Evolutionary conservation across 345 rosid species (phyloP).

Genomic region (Ceriops tagal): DNA sequence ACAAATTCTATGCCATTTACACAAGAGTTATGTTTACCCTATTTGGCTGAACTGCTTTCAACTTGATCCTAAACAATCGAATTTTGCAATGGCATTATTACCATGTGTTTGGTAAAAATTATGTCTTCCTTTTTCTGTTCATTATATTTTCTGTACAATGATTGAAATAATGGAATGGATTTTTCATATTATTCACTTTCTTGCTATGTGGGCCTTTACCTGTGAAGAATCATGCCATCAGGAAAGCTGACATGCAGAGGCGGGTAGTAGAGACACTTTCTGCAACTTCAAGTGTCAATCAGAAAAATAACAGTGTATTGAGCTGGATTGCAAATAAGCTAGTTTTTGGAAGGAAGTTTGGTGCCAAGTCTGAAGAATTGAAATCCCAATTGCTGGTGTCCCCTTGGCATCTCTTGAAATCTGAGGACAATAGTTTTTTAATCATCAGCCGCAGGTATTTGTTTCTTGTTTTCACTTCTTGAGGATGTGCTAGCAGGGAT

Average conservation of each 20-base stretch:
- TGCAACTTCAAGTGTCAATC: slow-evolving; percentile 45
- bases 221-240: slow-evolving; percentile 80
- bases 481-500: background rate
- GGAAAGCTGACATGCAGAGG: slow-evolving; percentile 74
- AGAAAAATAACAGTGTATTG: slow-evolving; percentile 52
- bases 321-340: slow-evolving; percentile 60
- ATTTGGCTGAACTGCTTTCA: background rate
- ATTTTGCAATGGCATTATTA: background rate
- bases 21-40: background rate
- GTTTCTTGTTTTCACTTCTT: background rate
- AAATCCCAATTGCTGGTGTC: slow-evolving; percentile 44
- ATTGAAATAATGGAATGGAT: background rate
- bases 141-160: background rate
- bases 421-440: slow-evolving; percentile 41
- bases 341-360: slow-evolving; percentile 47
- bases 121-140: background rate
- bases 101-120: background rate
- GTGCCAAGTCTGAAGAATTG: slow-evolving; percentile 43
- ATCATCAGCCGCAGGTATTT: slow-evolving; percentile 62
- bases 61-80: too few relatives aligned
- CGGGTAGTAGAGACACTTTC: slow-evolving; percentile 86
- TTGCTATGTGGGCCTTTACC: slow-evolving; percentile 13
- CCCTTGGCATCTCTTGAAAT: slow-evolving; percentile 90
- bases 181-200: background rate
- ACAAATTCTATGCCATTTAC: background rate